These are phyloP conservation scores for Oryza officinalis DNA, from an alignment of 176 grass and related monocot genomes.

Conservation along the genomic window DNA sequence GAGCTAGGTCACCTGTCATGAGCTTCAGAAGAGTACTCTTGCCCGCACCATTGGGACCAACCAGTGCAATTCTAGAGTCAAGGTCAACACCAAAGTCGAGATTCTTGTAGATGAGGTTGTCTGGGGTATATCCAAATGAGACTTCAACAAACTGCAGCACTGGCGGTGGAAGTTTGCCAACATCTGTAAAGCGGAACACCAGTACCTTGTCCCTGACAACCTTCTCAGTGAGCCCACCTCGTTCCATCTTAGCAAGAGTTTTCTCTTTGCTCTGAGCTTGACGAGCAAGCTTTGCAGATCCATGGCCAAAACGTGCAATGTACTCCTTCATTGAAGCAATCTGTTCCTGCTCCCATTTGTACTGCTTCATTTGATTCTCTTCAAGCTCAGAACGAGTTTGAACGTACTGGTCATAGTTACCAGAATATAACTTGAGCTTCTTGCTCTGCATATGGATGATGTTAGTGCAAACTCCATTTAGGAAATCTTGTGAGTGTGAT, in stretches of 20 bases:
- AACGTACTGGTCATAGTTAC: conserved; percentile 88
- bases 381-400: conserved; percentile 89
- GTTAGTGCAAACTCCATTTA: conserved; percentile 93
- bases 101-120: conserved; percentile 81
- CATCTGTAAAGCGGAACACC: conserved; percentile 82
- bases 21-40: conserved; percentile 93
- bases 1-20: conserved; percentile 83
- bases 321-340: conserved; percentile 96
- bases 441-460: conserved; percentile 99
- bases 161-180: conserved; percentile 86
- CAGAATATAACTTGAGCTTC: conserved; percentile 82
- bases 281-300: conserved; percentile 94
- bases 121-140: conserved; percentile 82
- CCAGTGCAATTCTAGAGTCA: conserved; percentile 82
- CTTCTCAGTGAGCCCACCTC: conserved; percentile 83
- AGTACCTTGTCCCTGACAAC: conserved; percentile 69
- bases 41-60: conserved; percentile 89
- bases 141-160: conserved; percentile 93
- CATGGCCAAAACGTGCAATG: conserved; percentile 95
- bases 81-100: conserved; percentile 93
- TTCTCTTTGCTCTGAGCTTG: conserved; percentile 97
- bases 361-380: conserved; percentile 98
- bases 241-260: conserved; percentile 96
- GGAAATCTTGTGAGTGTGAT: conserved; percentile 91
- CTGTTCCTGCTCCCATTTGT: conserved; percentile 98